Evolutionary conservation across 2,329 filamentous ascomycete genomes (phyloP), one percentile per base, ranked within the genome.

Genomic region (Penicillium sp.): DNA sequence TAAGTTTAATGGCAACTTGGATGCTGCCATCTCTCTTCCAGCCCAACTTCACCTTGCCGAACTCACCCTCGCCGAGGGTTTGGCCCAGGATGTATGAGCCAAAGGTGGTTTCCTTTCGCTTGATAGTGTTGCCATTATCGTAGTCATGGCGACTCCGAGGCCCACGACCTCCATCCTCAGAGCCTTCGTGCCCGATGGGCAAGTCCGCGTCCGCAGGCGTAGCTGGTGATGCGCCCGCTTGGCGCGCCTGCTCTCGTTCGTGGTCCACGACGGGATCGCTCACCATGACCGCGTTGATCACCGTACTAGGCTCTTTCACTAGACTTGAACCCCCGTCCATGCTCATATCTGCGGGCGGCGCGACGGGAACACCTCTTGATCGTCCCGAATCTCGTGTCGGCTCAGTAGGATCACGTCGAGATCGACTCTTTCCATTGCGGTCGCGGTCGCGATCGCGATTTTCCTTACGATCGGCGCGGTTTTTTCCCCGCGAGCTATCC

Each of bases 41-140:
- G 26, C 95, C 95, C 70, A 98, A 86, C 76, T 97, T 98, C 68
- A 99, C 95, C 74, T 99, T 99, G 63, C 95, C 95, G 73, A 99
- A 99, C 76, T 99, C 95, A 60, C 95, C 95, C 79, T 99, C 95
- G 49, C 95, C 95, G 49, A 99, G 88, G 2, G 93, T 98, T 74
- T 96, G 93, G 35, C 95, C 95, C 3, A 99, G 83, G 59, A 96
- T 91, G 75, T 98, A 99, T 62, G 97, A 92, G 58, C 93, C 93
- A 72, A 99, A 98, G 64, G 91, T 93, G 43, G 89, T 92, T 63
- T 89, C 86, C 79, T 96, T 96, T 58, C 82, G 77, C 29, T 96
- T 96, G 52, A 82, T 73, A 5, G 79, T 77, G 21, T 79, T 77
- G 46, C 74, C 75, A 55, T 72, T 83, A 24, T 82, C 82, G 67